Conservation (phyloP, 1,284 basidiomycete genomes). For the Microbotryum saponariae region DNA sequence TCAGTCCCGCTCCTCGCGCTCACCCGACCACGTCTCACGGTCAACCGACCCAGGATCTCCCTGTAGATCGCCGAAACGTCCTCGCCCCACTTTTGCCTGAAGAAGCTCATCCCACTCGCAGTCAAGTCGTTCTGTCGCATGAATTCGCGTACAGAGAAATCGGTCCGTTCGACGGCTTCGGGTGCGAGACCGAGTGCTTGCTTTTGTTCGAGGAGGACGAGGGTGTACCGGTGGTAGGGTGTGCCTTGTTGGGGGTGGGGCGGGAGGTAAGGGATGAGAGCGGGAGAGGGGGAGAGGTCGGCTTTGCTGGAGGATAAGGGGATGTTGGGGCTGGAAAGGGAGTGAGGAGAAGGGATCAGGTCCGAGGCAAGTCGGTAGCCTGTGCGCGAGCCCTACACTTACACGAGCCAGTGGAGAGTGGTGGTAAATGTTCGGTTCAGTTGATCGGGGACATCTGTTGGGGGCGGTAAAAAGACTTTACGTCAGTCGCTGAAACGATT, state of each 20-base stretch:
- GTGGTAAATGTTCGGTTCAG: conserved; percentile 58
- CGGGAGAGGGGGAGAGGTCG: conserved; percentile 40
- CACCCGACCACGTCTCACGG: conserved; percentile 1
- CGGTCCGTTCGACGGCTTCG: conserved; percentile 46
- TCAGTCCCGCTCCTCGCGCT: not conserved
- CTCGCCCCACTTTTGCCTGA: conserved; percentile 67
- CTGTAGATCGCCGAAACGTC: conserved; percentile 59
- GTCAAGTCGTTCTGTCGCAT: conserved; percentile 52
- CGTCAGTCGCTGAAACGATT: not conserved
- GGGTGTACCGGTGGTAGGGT: conserved; percentile 74
- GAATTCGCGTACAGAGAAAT: conserved; percentile 62
- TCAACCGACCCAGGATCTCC: conserved; percentile 58
- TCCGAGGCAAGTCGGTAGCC: conserved; percentile 7
- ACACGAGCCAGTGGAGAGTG: conserved; percentile 82
- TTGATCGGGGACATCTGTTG: conserved; percentile 66
- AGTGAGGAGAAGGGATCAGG: conserved; percentile 4
- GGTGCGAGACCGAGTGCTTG: conserved; percentile 32
- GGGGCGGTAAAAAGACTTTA: too few species aligned
- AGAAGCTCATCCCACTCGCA: conserved; percentile 65
- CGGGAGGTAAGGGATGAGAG: conserved; percentile 60
- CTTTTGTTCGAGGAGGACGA: conserved; percentile 66
- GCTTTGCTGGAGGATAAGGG: conserved; percentile 58
- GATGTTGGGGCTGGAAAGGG: conserved; percentile 62
- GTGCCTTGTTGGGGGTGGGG: conserved; percentile 81
- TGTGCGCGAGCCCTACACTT: conserved; percentile 38